Base-by-base conservation (phyloP, 768 basidiomycete genomes). In the Epithele typhae region DNA sequence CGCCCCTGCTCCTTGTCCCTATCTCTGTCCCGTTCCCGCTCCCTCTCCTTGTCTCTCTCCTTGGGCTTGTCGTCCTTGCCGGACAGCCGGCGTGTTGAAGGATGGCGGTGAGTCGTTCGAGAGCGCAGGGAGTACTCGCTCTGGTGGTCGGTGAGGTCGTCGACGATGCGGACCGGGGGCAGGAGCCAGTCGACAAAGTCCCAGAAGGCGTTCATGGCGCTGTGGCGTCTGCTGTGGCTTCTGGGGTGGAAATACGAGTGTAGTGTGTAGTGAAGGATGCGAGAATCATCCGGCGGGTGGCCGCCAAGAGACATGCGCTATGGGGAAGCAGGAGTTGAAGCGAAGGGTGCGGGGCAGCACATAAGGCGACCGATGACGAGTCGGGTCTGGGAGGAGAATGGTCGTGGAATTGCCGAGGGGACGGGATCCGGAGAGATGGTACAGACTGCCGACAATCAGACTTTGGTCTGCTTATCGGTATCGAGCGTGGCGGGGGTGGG, bases 141-240 rank as follows among this genome's bases (percentile, higher is more conserved):
- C 0, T 52, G 54, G 46, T 17, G 5, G 27, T 57, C 59, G 44
- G 57, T 47, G 32, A 57, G 53, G 53, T 63, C 59, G 58, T 63
- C 61, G 37, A 58, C 37, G 45, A 63, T 57, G 47, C 61, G 61
- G 33, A 63, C 59, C 38, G 59, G 41, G 27, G 61, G 61, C 27
- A 63, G 51, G 39, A 63, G 49, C 61, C 61, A 63, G 44, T 63
- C 61, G 48, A 63, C 53, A 22, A 63, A 41, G 37, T 47, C 54
- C 61, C 61, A 63, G 42, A 63, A 52, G 23, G 61, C 49, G 58
- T 56, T 63, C 61, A 60, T 63, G 22, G 45, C 39, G 37, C 24
- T 45, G 39, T 39, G 40, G 41, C 48, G 37, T 37, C 21, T 48
- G 30, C 17, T 17, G 12, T 38, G 45, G 8, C 9, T 37, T 27